Evolutionary conservation across 441 rosid species (phyloP), one percentile per base, ranked within the genome.

Genomic region (Melianthus villosus): DNA sequence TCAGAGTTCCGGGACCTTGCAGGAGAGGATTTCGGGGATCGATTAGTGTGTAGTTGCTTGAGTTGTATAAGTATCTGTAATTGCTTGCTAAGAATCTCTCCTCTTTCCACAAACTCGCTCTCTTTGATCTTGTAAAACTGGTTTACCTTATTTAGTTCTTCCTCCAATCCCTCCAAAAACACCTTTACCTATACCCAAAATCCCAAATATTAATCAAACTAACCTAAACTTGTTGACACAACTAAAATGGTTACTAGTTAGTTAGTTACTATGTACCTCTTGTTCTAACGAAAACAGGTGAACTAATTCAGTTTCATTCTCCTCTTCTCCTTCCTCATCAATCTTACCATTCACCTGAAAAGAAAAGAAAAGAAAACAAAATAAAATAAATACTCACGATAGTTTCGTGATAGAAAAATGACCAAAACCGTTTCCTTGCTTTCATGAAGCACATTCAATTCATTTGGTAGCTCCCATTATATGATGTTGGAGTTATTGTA

Each of bases 231-330:
- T n/a, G n/a, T n/a, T n/a, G n/a, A n/a, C n/a, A n/a, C n/a, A n/a
- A n/a, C n/a, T n/a, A n/a, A n/a, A n/a, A n/a, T n/a, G n/a, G n/a
- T n/a, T n/a, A n/a, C n/a, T n/a, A n/a, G n/a, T n/a, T n/a, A n/a
- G n/a, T n/a, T n/a, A n/a, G n/a, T n/a, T 0, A 16, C 6, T 44
- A 22, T 14, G 5, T 63, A 87, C 97, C 89, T 81, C 96, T 35
- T 82, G 89, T 67, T 84, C 96, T 59, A 76, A 89, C 0, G 89
- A 65, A 47, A 84, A 89, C 32, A 84, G 33, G 53, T 89, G 86
- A 31, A 68, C 62, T 44, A 77, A 86, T 43, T 84, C 96, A 22
- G 87, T 89, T 57, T 77, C 68, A 23, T 77, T 74, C 9, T 74
- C 63, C n/a, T n/a, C n/a, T 26, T 69, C 67, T 2, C 64, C 83